Conservation (phyloP, 345 rosid species). For the Psidium friedrichsthalianum region DNA sequence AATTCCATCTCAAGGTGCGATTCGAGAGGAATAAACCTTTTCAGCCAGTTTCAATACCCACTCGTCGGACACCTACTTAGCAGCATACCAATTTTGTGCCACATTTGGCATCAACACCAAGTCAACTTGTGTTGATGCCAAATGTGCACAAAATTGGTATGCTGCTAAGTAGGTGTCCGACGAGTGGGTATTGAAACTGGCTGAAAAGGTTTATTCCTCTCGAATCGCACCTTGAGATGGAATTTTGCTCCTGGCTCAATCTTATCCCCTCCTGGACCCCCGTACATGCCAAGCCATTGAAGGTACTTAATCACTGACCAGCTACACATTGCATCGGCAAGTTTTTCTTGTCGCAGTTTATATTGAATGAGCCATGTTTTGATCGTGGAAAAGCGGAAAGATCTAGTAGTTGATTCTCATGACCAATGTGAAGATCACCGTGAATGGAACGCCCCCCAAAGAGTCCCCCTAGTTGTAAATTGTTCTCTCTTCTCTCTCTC, state of each 20-base stretch:
- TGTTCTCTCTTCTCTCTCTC: neutral
- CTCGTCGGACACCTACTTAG: conserved; percentile 35
- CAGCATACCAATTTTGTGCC: conserved; percentile 90
- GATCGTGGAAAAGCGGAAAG: neutral
- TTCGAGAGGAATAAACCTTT: neutral
- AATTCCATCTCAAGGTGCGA: neutral
- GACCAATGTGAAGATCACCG: neutral
- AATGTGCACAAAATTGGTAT: conserved; percentile 91
- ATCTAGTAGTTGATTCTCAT: neutral
- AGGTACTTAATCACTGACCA: neutral
- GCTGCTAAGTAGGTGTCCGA: conserved; percentile 50
- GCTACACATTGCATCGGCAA: neutral
- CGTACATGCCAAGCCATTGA: neutral
- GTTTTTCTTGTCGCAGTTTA: neutral
- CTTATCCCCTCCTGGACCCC: neutral
- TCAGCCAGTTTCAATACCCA: neutral
- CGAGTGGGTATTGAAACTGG: neutral
- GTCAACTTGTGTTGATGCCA: conserved; percentile 89
- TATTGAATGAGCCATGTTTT: neutral
- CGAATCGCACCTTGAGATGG: neutral
- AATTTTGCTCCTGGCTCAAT: neutral
- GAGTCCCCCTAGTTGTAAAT: neutral
- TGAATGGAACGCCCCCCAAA: neutral
- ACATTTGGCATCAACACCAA: conserved; percentile 81
- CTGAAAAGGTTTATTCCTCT: neutral